Base-by-base conservation (phyloP, 805 yeast genomes). In the Zygoascus bituminiphila region DNA sequence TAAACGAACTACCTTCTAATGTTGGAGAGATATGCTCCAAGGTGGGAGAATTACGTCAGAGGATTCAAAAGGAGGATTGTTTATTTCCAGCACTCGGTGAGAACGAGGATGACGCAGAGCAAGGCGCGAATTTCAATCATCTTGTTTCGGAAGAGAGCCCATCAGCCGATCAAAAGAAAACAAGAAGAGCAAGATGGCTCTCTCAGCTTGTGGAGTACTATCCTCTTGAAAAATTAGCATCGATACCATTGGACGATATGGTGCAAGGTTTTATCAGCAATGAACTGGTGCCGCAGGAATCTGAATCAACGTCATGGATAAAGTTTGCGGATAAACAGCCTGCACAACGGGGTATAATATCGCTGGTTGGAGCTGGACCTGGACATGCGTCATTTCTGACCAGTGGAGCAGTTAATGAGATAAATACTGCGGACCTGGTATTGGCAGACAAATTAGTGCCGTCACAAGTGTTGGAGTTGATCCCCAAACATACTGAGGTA, bases 301-400 rank as follows among this genome's bases (percentile, higher is more conserved):
- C 19, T 8, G 15, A 43, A 17, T 21, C 12, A 8, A 5, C 42
- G 8, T 26, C 26, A 25, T 23, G 17, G 19, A 24, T 4, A 5
- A 23, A 33, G 22, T 4, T 4, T 7, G 33, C 4, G 10, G 9
- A 29, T 8, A 14, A 21, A 6, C 19, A 49, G 0, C 33, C 33
- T 29, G 7, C 44, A 4, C 55, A 54, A 22, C 63, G 58, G 42
- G 95, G 95, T 1, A 54, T 72, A 2, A 82, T 89, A 9, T 77
- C 93, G 1, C 71, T 91, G n/a, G 88, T 91, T 17, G 98, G 98
- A 0, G 76, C 96, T 1, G 98, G 98, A 0, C 97, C 98, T 0
- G 98, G 98, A 0, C 78, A 91, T 1, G 76, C 84, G 0, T 82
- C 88, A 1, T 74, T 87, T 61, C 71, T 91, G 20, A 89, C 97